Base-by-base conservation (phyloP, 2,329 filamentous ascomycete species). In the Fusarium globosum region DNA sequence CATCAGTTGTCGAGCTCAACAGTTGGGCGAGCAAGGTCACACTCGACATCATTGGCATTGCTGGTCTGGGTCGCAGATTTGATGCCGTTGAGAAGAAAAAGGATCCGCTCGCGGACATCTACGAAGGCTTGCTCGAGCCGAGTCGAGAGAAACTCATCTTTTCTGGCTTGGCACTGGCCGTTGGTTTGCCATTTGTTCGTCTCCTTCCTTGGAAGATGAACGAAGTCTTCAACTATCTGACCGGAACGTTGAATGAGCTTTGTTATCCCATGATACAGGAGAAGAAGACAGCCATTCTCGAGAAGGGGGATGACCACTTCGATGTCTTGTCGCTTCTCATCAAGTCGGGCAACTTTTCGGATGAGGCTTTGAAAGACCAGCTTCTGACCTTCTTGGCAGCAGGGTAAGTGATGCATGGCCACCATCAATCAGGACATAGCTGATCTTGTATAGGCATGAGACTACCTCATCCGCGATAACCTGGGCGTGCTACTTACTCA, bases 281-380 rank as follows among this genome's bases (percentile, higher is more conserved):
- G 12, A 88, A 87, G 74, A 76, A 83, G n/a, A 81, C 82, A 10
- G 88, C 87, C 0, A 83, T 86, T 5, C 69, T 79, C 0, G 84
- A 86, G 66, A 82, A 79, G 68, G 78, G 77, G 13, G 81, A 82
- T 80, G 84, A 80, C 6, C 88, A 89, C 15, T 83, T 88, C 26
- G 92, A 94, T 76, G 91, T 94, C 49, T 82, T 94, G 62, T 92
- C 86, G 0, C 82, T 87, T 18, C 84, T 89, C 56, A 86, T 90
- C 69, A 83, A 85, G 68, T 85, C 85, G 6, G 84, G 85, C 60
- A 83, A 86, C 61, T 89, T 89, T 75, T 85, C 86, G 0, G 87
- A 90, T 60, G 78, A 82, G 8, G 82, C 85, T n/a, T 77, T 90
- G 18, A 85, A 86, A 13, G 87, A 89, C 70, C 88, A 89, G 62